Evolutionary conservation across 345 rosid genomes (phyloP), one percentile per base, ranked within the genome.

Genomic region (Eucalyptus melliodora): DNA sequence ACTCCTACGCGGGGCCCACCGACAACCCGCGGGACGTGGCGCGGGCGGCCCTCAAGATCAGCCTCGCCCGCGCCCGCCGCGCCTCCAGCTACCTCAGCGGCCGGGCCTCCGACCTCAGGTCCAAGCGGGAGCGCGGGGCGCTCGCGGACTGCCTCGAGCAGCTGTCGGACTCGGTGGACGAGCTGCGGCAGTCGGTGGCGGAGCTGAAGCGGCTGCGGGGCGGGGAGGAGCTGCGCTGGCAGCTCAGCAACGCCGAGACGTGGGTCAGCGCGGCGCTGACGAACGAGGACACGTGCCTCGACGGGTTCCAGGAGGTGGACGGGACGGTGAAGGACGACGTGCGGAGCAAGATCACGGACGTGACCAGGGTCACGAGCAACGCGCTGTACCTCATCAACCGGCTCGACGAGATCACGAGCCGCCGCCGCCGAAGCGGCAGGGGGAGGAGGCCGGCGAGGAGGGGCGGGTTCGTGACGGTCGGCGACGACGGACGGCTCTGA

Each of bases 241-340:
- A 95, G 94, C 88, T 96, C 95, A 96, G 94, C 86, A 96, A 97
- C 88, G 98, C 95, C 9, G 93, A 96, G 95, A 96, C 98, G 21
- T 96, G 98, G 98, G 97, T 93, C 44, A 96, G 98, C 50, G 97
- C 99, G 5, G 98, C 98, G 4, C 87, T 97, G 91, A 97, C 98
- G 34, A 91, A 96, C 86, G 98, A 96, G 90, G 95, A 97, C 94
- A 96, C 99, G 87, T 97, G 99, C 92, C 94, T 96, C 3, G 98
- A 97, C 90, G 98, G 99, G 89, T 96, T 97, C 88, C 89, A 94
- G 49, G 94, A 88, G 24, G 89, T 92, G 31, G 91, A 88, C 69
- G 94, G 94, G 55, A 86, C 89, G 31, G 65, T 93, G n/a, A 95
- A 93, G 89, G 89, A 65, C 19, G 93, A 94, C 16, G 95, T 94